Evolutionary conservation across 2,329 filamentous ascomycete genomes (phyloP).

Genomic region (Drechslera avenae): DNA sequence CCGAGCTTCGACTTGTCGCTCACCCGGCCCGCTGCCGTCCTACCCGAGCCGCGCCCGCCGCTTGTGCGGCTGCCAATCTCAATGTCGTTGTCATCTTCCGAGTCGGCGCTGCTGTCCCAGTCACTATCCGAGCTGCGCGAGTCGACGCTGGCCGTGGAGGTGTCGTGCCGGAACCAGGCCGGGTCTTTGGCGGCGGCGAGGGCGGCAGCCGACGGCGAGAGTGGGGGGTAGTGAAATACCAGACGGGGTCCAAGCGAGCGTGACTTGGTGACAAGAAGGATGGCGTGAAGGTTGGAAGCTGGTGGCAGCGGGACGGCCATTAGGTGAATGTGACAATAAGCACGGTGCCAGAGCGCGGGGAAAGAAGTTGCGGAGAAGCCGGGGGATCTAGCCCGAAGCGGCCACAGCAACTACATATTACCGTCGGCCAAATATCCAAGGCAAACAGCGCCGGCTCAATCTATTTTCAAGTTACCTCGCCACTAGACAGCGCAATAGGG

Average conservation of each 20-base stretch:
- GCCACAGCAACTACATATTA: not conserved
- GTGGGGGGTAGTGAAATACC: slow-evolving; percentile 51
- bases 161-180: slow-evolving; percentile 46
- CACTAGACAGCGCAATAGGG: too few relatives aligned
- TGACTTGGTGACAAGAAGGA: slow-evolving; percentile 49
- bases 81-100: slow-evolving; percentile 41
- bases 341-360: slow-evolving; percentile 9
- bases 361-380: slow-evolving; percentile 12
- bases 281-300: slow-evolving; percentile 47
- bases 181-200: slow-evolving; percentile 42
- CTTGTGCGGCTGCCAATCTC: slow-evolving; percentile 45
- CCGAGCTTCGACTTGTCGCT: slow-evolving; percentile 35
- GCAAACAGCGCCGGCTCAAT: too few relatives aligned
- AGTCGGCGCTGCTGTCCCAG: slow-evolving; percentile 46
- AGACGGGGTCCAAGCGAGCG: slow-evolving; percentile 47
- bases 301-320: slow-evolving; percentile 43
- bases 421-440: not conserved
- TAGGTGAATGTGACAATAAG: slow-evolving; percentile 5
- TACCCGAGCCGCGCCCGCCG: slow-evolving; percentile 38
- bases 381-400: slow-evolving; percentile 26
- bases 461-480: too few relatives aligned
- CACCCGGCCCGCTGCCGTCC: slow-evolving; percentile 36
- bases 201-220: slow-evolving; percentile 45
- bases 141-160: slow-evolving; percentile 43
- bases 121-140: slow-evolving; percentile 43